Evolutionary conservation across 352 stramenopile species (phyloP).

Genomic region (Thraustochytrium sp.): DNA sequence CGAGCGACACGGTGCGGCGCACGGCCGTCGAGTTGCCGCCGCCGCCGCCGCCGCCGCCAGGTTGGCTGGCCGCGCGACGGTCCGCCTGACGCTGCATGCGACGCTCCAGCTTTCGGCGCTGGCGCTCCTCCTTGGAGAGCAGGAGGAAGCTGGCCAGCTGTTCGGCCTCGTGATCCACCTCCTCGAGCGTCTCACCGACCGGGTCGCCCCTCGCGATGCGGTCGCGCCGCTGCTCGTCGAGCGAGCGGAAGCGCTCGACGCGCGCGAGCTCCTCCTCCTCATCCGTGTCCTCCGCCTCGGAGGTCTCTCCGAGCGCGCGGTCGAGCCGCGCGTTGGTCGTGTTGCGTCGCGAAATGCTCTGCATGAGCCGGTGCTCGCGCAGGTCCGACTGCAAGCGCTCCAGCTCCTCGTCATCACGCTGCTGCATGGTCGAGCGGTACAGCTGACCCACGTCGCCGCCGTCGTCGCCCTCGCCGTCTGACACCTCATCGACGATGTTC

Average conservation of each 20-base stretch:
- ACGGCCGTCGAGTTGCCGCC: not conserved
- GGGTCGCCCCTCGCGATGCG: not conserved
- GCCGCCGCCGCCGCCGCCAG: not conserved
- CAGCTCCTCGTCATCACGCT: conserved; percentile 3
- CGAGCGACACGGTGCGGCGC: not conserved
- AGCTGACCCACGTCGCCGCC: conserved; percentile 15
- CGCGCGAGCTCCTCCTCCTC: conserved; percentile 15
- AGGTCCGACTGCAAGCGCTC: not conserved
- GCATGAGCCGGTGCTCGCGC: not conserved
- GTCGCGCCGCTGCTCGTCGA: conserved; percentile 27
- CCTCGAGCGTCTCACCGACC: conserved; percentile 16
- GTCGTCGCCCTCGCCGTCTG: conserved; percentile 21
- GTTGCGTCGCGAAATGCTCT: not conserved
- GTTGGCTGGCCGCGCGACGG: not conserved
- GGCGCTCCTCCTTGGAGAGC: conserved; percentile 9
- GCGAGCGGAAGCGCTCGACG: not conserved
- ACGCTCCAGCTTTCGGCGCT: not conserved
- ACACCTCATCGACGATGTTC: conserved; percentile 31
- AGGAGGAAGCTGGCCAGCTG: conserved; percentile 14
- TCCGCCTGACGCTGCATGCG: not conserved
- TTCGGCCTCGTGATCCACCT: conserved; percentile 26
- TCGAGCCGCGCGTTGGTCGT: not conserved
- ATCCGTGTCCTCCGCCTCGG: conserved; percentile 31
- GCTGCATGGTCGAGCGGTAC: not conserved
- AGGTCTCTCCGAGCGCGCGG: conserved; percentile 15